phyloP scores from a whole-genome alignment of 805 yeast species.

The Teunomyces aglyptinius region DNA sequence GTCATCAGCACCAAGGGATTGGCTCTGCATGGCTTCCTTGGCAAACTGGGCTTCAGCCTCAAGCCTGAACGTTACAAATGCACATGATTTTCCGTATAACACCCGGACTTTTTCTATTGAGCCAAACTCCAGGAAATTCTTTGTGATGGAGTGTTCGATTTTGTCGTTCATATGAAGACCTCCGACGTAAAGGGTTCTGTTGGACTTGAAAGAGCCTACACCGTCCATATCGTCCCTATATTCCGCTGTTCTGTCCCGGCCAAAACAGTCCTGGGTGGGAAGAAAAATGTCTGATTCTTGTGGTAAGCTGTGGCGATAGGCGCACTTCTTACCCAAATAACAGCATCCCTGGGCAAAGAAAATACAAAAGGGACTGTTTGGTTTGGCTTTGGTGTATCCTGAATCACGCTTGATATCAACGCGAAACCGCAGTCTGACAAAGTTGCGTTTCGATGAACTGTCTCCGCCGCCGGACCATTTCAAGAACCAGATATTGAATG shows the following conservation, averaged over 20 bases:
- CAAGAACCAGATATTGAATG: conserved; percentile 83
- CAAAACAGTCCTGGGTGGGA: conserved; percentile 83
- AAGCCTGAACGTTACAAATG: conserved; percentile 67
- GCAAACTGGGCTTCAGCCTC: conserved; percentile 90
- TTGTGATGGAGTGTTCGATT: conserved; percentile 32
- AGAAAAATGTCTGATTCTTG: conserved; percentile 52
- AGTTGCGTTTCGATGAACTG: conserved; percentile 40
- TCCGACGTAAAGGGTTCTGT: conserved; percentile 77
- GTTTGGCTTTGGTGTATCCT: conserved; percentile 73
- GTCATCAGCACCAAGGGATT: conserved; percentile 58
- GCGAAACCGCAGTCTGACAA: conserved; percentile 54
- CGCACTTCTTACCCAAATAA: conserved; percentile 71
- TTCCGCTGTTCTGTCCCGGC: conserved; percentile 78
- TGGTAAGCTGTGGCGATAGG: conserved; percentile 78
- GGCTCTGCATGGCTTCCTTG: conserved; percentile 90
- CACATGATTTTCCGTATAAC: conserved; percentile 62
- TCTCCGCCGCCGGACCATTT: conserved; percentile 83
- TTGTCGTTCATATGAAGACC: conserved; percentile 43
- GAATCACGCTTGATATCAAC: conserved; percentile 62
- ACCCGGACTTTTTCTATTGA: conserved; percentile 64
- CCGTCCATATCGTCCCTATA: conserved; percentile 95
- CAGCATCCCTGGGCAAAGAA: conserved; percentile 91
- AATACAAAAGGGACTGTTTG: conserved; percentile 60
- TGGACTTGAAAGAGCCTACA: conserved; percentile 75
- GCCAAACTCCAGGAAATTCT: conserved; percentile 73